These are phyloP conservation scores for Mycosphaerella arachidis DNA, from an alignment of 2,329 filamentous ascomycete species.

Conservation along the genomic window DNA sequence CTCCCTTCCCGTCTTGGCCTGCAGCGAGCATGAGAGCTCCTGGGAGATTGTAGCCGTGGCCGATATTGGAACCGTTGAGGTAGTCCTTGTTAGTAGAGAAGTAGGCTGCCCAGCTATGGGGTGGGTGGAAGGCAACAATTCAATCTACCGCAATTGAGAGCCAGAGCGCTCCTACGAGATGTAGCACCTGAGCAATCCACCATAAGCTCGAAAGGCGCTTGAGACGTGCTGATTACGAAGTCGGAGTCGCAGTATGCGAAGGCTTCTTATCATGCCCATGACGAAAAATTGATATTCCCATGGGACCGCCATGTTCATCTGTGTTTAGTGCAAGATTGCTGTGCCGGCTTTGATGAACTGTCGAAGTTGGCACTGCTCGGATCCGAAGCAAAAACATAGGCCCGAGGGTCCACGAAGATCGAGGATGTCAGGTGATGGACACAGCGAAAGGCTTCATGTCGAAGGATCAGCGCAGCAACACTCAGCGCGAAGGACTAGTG, in stretches of 20 bases:
- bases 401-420: neutral
- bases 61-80: conserved; percentile 36
- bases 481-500: neutral
- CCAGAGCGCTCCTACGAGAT: conserved; percentile 46
- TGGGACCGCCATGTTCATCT: neutral
- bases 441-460: neutral
- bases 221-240: conserved; percentile 15
- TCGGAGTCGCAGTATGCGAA: neutral
- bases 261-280: neutral
- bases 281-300: neutral
- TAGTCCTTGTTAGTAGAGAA: conserved; percentile 41
- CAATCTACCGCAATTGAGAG: conserved; percentile 37
- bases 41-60: conserved; percentile 35
- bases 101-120: conserved; percentile 41
- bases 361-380: neutral
- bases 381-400: neutral
- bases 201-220: conserved; percentile 44
- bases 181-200: conserved; percentile 48
- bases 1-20: conserved; percentile 33
- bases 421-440: neutral
- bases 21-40: conserved; percentile 39
- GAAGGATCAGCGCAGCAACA: neutral
- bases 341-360: neutral
- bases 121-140: conserved; percentile 38
- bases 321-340: neutral